Percentiles rank a stretch among this genome's conserved stretches.
Conservation (phyloP, 768 basidiomycete species). For the Trametes cinnabarina region DNA sequence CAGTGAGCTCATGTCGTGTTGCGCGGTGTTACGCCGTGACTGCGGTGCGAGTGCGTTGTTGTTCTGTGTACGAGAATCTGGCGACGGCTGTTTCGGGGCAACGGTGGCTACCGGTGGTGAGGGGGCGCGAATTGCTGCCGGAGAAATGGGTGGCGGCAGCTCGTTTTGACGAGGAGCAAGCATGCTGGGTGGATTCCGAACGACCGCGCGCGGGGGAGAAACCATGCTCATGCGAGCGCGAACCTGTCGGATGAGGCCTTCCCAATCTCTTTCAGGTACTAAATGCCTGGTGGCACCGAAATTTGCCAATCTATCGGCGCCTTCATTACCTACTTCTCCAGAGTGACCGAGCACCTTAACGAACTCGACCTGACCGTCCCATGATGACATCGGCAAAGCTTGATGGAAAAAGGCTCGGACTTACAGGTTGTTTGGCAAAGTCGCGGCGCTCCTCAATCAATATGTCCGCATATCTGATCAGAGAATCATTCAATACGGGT, state of each 20-base stretch:
- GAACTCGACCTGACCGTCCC: conserved; percentile 46
- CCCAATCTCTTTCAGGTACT: conserved; percentile 60
- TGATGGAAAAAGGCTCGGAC: not conserved
- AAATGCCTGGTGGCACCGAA: conserved; percentile 44
- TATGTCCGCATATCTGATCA: conserved; percentile 71
- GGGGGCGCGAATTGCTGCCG: not conserved
- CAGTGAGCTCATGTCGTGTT: too few species aligned
- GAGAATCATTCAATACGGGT: conserved; percentile 64
- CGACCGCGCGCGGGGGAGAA: not conserved
- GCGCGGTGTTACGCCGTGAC: too few species aligned
- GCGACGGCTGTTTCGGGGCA: not conserved
- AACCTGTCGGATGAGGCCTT: conserved; percentile 6
- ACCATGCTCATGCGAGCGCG: not conserved
- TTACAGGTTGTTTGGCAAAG: conserved; percentile 51
- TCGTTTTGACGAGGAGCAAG: not conserved
- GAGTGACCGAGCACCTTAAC: conserved; percentile 66
- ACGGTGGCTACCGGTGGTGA: not conserved
- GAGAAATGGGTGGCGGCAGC: not conserved
- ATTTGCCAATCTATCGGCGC: conserved; percentile 76
- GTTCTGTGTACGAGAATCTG: not conserved
- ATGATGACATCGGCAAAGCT: not conserved
- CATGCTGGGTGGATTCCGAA: not conserved
- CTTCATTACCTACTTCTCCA: conserved; percentile 81
- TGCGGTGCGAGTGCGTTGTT: too few species aligned
- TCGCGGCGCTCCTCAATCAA: conserved; percentile 52